Conservation (phyloP, 495 filamentous ascomycete species). For the Tuber indicum region DNA sequence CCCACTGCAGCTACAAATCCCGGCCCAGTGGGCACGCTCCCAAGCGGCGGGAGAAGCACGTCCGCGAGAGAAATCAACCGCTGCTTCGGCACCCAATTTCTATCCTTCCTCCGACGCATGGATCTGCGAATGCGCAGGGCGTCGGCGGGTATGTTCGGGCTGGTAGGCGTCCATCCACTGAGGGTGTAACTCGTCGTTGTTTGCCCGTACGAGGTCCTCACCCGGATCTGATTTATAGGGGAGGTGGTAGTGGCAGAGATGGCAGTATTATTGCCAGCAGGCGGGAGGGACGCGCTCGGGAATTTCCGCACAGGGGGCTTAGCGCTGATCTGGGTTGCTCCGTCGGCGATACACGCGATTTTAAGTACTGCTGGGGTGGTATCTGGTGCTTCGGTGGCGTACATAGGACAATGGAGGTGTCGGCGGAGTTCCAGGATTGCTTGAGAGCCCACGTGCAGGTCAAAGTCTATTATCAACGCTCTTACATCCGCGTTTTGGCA, state of each 20-base stretch:
- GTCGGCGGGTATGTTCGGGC: slow-evolving; percentile 13
- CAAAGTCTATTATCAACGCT: slow-evolving; percentile 31
- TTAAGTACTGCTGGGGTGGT: slow-evolving; percentile 16
- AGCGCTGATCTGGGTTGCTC: slow-evolving; percentile 26
- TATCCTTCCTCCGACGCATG: slow-evolving; percentile 7
- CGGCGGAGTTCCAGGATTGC: slow-evolving; percentile 33
- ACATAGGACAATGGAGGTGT: slow-evolving; percentile 1
- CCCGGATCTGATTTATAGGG: slow-evolving; percentile 18
- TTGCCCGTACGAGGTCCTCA: slow-evolving; percentile 25
- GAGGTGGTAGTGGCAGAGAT: slow-evolving; percentile 5
- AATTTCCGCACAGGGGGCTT: slow-evolving; percentile 18
- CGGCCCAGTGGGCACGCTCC: slow-evolving; percentile 6
- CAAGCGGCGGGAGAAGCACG: slow-evolving; percentile 23
- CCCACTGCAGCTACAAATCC: slow-evolving; percentile 23
- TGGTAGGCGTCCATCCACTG: slow-evolving; percentile 22
- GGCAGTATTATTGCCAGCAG: not conserved
- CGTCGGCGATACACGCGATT: slow-evolving; percentile 26
- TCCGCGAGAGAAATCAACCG: slow-evolving; percentile 24
- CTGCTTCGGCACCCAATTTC: slow-evolving; percentile 21
- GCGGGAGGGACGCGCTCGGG: not conserved
- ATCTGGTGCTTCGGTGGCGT: not conserved
- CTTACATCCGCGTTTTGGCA: slow-evolving; percentile 24
- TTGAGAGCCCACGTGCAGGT: slow-evolving; percentile 30
- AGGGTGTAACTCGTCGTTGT: slow-evolving; percentile 32
- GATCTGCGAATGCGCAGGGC: slow-evolving; percentile 11